Evolutionary conservation across 2,329 filamentous ascomycete genomes (phyloP).

Genomic region (Phialophora macrospora): DNA sequence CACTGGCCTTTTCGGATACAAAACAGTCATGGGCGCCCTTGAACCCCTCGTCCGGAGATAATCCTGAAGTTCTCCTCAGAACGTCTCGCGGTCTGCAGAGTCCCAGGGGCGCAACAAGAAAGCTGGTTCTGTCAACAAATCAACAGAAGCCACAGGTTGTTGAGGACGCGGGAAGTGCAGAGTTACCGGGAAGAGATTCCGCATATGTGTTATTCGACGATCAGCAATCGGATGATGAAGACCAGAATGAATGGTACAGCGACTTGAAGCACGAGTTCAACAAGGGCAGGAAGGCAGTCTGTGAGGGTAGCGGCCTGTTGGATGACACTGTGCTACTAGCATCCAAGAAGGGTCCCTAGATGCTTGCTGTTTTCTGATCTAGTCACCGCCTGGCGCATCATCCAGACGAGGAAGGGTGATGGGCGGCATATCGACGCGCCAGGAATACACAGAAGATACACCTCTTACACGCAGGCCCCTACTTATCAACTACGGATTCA

Average conservation of each 20-base stretch:
- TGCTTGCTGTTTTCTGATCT: background rate
- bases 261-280: conserved; percentile 21
- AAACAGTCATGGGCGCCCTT: conserved; percentile 33
- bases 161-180: conserved; percentile 13
- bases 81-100: conserved; percentile 32
- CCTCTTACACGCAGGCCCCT: background rate
- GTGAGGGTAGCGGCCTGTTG: conserved; percentile 29
- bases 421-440: background rate
- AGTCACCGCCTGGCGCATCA: background rate
- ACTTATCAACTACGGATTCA: background rate
- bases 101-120: conserved; percentile 32
- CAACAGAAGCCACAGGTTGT: background rate
- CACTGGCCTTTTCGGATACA: conserved; percentile 40
- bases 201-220: conserved; percentile 37
- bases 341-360: conserved; percentile 1
- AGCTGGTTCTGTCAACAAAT: conserved; percentile 22
- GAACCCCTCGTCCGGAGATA: conserved; percentile 27
- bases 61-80: conserved; percentile 36
- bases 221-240: conserved; percentile 13
- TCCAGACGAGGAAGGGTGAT: background rate
- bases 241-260: conserved; percentile 14
- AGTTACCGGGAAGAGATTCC: conserved; percentile 12
- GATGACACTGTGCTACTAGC: conserved; percentile 3
- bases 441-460: background rate
- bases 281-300: conserved; percentile 23